Evolutionary conservation across 176 grass and related monocot genomes (phyloP), one percentile per base, ranked within the genome.

Genomic region (Alloteropsis semialata): DNA sequence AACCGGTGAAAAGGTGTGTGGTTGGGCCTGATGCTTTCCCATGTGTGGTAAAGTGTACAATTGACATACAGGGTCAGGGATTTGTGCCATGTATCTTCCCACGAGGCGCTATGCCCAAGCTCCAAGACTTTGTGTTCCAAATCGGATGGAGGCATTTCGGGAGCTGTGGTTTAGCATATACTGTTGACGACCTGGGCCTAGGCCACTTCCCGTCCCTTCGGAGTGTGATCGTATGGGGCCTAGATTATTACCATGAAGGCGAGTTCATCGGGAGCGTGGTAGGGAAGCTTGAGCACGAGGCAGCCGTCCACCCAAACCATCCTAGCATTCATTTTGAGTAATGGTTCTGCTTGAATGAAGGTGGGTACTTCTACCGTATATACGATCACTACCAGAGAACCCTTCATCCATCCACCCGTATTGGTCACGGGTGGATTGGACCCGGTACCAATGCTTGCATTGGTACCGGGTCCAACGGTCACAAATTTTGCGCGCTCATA

Each of bases 141-240:
- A n/a, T n/a, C n/a, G n/a, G n/a, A n/a, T n/a, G n/a, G n/a, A n/a
- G n/a, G 28, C 14, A 19, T 29, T 32, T 72, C 33, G 16, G 0
- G 3, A 1, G 1, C n/a, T 1, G 0, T 14, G 43, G 45, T 21
- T n/a, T n/a, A n/a, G 44, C 10, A 72, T 72, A 25, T 10, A 58
- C 10, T 57, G 9, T n/a, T n/a, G 22, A 25, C 22, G 22, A 25
- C 54, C 54, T 57, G 54, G 8, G 22, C 8, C 5, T 57, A 24
- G 16, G 2, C 3, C 69, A 71, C 42, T 42, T 71, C 6, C 42
- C 68, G 3, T 46, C 24, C 41, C 68, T 71, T 27, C 41, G 15
- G 3, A 27, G 0, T 4, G 68, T 48, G 4, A 0, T 0, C 1
- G n/a, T n/a, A n/a, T n/a, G n/a, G n/a, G n/a, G n/a, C n/a, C n/a